Base-by-base conservation (phyloP, 176 grass and related monocot species). In the Dactylis glomerata region DNA sequence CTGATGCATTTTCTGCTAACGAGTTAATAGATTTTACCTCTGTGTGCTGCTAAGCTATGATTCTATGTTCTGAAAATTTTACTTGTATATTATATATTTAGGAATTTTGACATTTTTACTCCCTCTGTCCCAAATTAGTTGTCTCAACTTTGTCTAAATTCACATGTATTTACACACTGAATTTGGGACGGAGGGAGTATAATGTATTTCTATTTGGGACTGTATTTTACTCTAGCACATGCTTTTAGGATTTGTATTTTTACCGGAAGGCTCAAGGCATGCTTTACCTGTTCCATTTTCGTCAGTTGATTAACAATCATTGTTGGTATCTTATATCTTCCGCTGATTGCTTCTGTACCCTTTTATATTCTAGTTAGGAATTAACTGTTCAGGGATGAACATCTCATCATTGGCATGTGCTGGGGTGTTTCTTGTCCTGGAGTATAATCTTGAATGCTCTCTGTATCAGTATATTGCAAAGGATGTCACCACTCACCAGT, bases 221-320 rank as follows among this genome's bases (percentile, higher is more conserved):
- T 58, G 15, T 36, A 28, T 23, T 73, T 63, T 65, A 5, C 11
- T 78, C 4, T 66, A 10, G 15, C 17, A 20, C 33, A 41, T 55
- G n/a, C 24, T 81, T 81, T 42, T 87, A 36, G 30, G n/a, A 33
- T 4, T 67, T 77, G 10, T 23, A 56, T 76, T 85, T 49, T 13
- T 40, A 40, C 40, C 33, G 14, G 36, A 68, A 49, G 41, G 12
- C 11, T 49, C n/a, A n/a, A n/a, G 45, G 52, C n/a, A n/a, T n/a
- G n/a, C n/a, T n/a, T n/a, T n/a, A n/a, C 30, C 3, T 30, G 10
- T 58, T 58, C 31, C 14, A 79, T n/a, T n/a, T n/a, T n/a, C n/a
- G n/a, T 42, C 44, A 3, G 32, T 59, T 27, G 17, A 33, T n/a
- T 63, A 80, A 28, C 61, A 11, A 32, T 47, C 61, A 80, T 37